These are phyloP conservation scores for Ustilago hordei DNA, from an alignment of 1,284 basidiomycete species.

Conservation along the genomic window DNA sequence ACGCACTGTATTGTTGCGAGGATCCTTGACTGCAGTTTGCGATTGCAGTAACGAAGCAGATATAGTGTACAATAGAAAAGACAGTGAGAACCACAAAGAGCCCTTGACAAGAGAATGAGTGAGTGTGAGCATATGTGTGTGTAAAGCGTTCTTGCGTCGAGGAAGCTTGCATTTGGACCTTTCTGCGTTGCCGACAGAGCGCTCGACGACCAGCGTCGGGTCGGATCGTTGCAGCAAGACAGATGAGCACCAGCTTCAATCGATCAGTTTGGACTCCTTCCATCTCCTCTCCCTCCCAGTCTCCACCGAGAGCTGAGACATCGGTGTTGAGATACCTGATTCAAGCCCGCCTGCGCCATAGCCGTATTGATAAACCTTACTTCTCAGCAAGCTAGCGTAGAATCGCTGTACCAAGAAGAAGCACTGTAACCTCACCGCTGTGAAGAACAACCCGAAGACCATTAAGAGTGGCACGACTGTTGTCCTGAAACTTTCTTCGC, in stretches of 20 bases:
- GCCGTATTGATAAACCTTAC: constrained; percentile 38
- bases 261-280: constrained; percentile 39
- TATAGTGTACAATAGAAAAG: constrained; percentile 11
- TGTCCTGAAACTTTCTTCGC: constrained; percentile 53
- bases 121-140: not conserved
- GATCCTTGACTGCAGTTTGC: constrained; percentile 5
- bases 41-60: constrained; percentile 7
- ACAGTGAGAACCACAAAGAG: not conserved
- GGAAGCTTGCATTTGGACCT: not conserved
- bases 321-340: constrained; percentile 24
- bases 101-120: constrained; percentile 4
- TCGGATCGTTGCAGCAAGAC: not conserved
- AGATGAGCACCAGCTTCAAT: constrained; percentile 8
- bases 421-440: constrained; percentile 47
- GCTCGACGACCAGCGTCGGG: constrained; percentile 24
- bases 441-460: constrained; percentile 42
- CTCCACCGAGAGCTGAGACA: constrained; percentile 15
- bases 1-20: not conserved
- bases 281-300: constrained; percentile 20
- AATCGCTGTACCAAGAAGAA: constrained; percentile 50
- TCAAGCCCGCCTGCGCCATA: constrained; percentile 18
- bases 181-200: not conserved
- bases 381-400: constrained; percentile 28
- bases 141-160: not conserved
- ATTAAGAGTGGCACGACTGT: constrained; percentile 47